A percentile compares a stretch with the other conserved stretches of the same genome.
Conservation (phyloP, 2,329 filamentous ascomycete species). For the Nakataea oryzae region DNA sequence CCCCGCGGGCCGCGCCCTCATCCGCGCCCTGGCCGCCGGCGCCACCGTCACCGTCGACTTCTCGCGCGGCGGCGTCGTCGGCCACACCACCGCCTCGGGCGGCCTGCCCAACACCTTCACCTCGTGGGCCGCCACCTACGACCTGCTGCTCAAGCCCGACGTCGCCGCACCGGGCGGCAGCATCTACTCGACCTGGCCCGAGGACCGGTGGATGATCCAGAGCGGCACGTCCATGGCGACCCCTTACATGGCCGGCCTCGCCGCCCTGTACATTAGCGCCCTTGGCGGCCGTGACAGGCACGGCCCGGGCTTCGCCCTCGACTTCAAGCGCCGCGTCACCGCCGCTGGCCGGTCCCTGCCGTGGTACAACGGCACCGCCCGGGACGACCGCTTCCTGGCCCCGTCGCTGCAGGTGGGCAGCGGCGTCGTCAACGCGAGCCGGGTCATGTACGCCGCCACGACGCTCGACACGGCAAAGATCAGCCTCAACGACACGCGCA, state of each 20-base stretch:
- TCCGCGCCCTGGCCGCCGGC: conserved; percentile 17
- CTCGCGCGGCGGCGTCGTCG: conserved; percentile 1
- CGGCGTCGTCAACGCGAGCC: conserved; percentile 37
- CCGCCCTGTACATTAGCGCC: conserved; percentile 24
- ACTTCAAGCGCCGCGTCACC: conserved; percentile 19
- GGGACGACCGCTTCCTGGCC: not conserved
- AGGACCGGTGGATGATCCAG: conserved; percentile 23
- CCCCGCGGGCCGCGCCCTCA: conserved; percentile 17
- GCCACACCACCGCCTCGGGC: conserved; percentile 10
- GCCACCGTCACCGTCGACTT: conserved; percentile 20
- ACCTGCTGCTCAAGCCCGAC: conserved; percentile 31
- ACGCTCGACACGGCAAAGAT: conserved; percentile 25
- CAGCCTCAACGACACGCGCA: conserved; percentile 31
- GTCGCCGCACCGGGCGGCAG: conserved; percentile 30
- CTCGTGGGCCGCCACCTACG: conserved; percentile 31
- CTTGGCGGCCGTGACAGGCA: conserved; percentile 21
- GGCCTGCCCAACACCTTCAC: conserved; percentile 27
- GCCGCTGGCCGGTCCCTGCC: conserved; percentile 18
- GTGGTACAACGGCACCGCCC: conserved; percentile 13
- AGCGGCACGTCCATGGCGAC: conserved; percentile 39
- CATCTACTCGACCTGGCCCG: conserved; percentile 34
- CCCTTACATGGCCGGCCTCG: conserved; percentile 32
- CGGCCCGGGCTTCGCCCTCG: conserved; percentile 17
- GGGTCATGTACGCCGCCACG: conserved; percentile 27
- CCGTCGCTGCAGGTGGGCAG: conserved; percentile 24